Percentiles rank a stretch among this genome's conserved stretches.
These are phyloP conservation scores for Eucalyptus caleyi DNA, from an alignment of 345 rosid genomes.

Conservation along the genomic window DNA sequence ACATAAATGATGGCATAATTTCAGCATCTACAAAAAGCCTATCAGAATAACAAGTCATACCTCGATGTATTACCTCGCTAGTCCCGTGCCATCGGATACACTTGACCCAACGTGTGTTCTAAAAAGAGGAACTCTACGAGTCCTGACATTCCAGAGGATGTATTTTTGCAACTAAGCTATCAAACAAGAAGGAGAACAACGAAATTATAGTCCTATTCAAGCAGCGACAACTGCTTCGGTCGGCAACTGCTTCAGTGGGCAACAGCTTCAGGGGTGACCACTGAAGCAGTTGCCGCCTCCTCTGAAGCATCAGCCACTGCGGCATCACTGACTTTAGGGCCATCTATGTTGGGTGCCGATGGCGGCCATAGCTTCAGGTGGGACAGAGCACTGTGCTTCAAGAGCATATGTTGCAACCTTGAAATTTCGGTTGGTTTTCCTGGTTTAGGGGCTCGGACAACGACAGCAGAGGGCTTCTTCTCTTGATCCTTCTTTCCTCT, in stretches of 20 bases:
- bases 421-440: constrained; percentile 36
- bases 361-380: neutral
- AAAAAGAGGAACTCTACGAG: neutral
- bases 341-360: neutral
- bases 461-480: constrained; percentile 35
- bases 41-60: neutral
- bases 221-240: neutral
- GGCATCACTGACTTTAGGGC: neutral
- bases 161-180: neutral
- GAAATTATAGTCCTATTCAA: neutral
- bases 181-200: neutral
- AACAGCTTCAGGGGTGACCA: neutral
- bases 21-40: neutral
- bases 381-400: neutral
- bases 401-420: neutral
- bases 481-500: constrained; percentile 66
- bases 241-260: too few relatives aligned
- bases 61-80: neutral
- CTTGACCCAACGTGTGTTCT: neutral
- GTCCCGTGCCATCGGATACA: neutral
- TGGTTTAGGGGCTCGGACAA: constrained; percentile 69
- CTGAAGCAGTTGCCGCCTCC: neutral
- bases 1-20: neutral
- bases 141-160: neutral
- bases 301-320: neutral